Evolutionary conservation across 768 basidiomycete genomes (phyloP).

Genomic region (Russula virescens): DNA sequence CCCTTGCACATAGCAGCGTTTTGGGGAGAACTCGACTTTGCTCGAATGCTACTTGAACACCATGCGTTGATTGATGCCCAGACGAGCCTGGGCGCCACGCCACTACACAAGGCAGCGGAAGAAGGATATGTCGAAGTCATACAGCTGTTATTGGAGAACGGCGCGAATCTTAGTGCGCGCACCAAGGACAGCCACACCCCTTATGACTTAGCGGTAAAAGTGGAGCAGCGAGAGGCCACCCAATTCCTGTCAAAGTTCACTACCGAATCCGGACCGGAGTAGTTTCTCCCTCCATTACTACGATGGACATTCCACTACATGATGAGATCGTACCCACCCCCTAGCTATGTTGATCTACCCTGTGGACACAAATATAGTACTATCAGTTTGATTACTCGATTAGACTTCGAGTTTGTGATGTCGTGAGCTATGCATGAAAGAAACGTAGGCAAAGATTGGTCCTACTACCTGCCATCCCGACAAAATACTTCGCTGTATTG

Average conservation of each 20-base stretch:
- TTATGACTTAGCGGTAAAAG: neutral
- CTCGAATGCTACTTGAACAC: neutral
- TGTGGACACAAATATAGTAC: too few species aligned
- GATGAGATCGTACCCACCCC: too few species aligned
- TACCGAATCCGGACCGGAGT: too few species aligned
- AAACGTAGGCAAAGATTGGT: too few species aligned
- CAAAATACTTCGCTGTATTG: too few species aligned
- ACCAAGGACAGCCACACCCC: neutral
- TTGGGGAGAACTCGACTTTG: neutral
- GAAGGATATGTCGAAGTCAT: neutral
- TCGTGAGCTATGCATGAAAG: too few species aligned
- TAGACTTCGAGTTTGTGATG: too few species aligned
- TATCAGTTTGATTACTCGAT: too few species aligned
- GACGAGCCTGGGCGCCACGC: rapidly evolving
- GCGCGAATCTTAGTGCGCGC: neutral
- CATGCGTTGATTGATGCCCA: neutral
- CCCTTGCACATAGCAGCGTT: neutral
- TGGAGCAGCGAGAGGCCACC: neutral
- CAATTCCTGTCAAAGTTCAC: neutral
- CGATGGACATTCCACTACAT: too few species aligned
- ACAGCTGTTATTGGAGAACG: neutral
- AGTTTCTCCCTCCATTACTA: too few species aligned
- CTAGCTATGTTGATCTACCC: too few species aligned
- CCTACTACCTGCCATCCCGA: too few species aligned
- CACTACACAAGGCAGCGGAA: neutral